These are phyloP conservation scores for Candida namnaoensis DNA, from an alignment of 805 yeast genomes.

Conservation along the genomic window DNA sequence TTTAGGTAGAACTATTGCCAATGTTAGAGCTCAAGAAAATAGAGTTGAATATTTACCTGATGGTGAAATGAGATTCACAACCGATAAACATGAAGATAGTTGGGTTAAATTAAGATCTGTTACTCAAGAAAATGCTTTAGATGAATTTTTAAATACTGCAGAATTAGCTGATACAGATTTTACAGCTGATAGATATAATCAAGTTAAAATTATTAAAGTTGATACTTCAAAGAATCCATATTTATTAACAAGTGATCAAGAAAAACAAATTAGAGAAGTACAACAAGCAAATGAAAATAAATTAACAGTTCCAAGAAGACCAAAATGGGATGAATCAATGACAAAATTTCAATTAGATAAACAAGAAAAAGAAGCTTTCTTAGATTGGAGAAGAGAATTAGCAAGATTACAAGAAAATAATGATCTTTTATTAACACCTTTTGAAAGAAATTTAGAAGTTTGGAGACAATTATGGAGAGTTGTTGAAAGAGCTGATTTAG, in stretches of 20 bases:
- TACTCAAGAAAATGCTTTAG: constrained; percentile 88
- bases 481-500: constrained; percentile 85
- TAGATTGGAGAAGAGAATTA: constrained; percentile 89
- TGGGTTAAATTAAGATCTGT: constrained; percentile 92
- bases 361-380: constrained; percentile 81
- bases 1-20: constrained; percentile 74
- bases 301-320: constrained; percentile 89
- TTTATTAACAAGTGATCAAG: constrained; percentile 59
- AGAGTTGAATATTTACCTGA: constrained; percentile 65
- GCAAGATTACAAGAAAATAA: constrained; percentile 80
- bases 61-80: constrained; percentile 85
- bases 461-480: constrained; percentile 99
- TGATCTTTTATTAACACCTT: constrained; percentile 86
- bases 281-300: constrained; percentile 62
- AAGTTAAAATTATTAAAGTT: constrained; percentile 76
- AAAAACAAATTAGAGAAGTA: constrained; percentile 45
- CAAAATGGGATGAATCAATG: constrained; percentile 69
- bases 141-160: constrained; percentile 92
- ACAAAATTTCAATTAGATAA: constrained; percentile 74
- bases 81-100: constrained; percentile 71
- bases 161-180: constrained; percentile 94
- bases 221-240: constrained; percentile 49
- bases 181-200: constrained; percentile 80
- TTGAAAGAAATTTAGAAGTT: constrained; percentile 93
- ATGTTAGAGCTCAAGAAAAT: constrained; percentile 63